Evolutionary conservation across 1,139 yeast species (phyloP).

Genomic region (Candida tropicalis): DNA sequence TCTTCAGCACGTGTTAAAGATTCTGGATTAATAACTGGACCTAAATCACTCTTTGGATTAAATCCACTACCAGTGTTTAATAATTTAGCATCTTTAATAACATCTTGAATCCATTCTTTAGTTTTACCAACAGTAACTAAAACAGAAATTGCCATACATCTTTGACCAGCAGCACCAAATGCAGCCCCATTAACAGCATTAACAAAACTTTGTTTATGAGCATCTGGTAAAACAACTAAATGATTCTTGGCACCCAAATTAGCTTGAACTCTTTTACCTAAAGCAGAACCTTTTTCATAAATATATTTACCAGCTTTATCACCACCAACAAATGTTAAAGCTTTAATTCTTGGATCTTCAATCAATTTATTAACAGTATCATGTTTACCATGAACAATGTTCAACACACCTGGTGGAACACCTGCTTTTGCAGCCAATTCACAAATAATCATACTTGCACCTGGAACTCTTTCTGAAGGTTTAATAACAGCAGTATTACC

Average conservation of each 20-base stretch:
- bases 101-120: constrained; percentile 64
- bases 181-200: constrained; percentile 77
- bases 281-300: constrained; percentile 64
- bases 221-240: constrained; percentile 73
- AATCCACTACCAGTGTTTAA: constrained; percentile 71
- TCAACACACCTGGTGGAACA: constrained; percentile 75
- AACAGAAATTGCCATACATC: constrained; percentile 82
- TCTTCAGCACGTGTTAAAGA: constrained; percentile 56
- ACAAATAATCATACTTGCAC: constrained; percentile 76
- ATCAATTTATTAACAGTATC: constrained; percentile 74
- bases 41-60: constrained; percentile 61
- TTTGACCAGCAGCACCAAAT: constrained; percentile 85
- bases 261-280: constrained; percentile 79
- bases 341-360: constrained; percentile 78
- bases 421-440: constrained; percentile 78
- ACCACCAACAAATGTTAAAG: constrained; percentile 78
- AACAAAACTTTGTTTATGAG: constrained; percentile 65
- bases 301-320: constrained; percentile 78
- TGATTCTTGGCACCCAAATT: constrained; percentile 81
- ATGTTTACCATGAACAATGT: constrained; percentile 76
- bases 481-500: constrained; percentile 78
- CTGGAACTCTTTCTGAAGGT: constrained; percentile 81
- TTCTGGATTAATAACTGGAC: constrained; percentile 70
- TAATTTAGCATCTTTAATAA: constrained; percentile 58
- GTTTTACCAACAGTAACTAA: constrained; percentile 76